Conservation (phyloP, 257 asterid species). For the Solanum neorickii region DNA sequence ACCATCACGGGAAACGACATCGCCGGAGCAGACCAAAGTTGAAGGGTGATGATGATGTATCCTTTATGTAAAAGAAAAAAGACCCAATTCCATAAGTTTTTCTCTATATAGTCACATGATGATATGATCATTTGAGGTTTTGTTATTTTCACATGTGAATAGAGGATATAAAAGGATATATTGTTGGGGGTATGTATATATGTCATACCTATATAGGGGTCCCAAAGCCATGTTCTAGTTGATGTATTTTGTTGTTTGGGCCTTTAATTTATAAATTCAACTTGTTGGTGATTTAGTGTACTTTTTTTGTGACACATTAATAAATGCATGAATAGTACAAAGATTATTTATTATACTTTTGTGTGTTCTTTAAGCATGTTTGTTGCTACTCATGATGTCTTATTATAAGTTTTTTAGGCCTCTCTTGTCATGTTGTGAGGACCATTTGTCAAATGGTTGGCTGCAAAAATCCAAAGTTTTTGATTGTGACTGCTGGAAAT, state of each 20-base stretch:
- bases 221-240: slow-evolving; percentile 3
- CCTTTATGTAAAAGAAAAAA: slow-evolving; percentile 28
- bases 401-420: neutral
- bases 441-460: neutral
- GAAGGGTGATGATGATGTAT: neutral
- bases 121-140: neutral
- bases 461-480: slow-evolving; percentile 8
- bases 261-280: slow-evolving; percentile 2
- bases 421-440: slow-evolving; percentile 11
- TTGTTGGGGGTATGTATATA: slow-evolving; percentile 18
- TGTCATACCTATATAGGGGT: slow-evolving; percentile 11
- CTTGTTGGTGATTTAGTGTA: slow-evolving; percentile 8
- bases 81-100: neutral
- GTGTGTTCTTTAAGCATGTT: slow-evolving; percentile 11
- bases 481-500: slow-evolving; percentile 5
- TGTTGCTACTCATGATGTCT: neutral
- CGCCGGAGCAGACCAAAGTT: slow-evolving; percentile 20
- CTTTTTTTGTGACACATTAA: slow-evolving; percentile 3
- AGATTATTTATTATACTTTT: neutral
- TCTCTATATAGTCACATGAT: neutral
- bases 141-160: slow-evolving; percentile 30
- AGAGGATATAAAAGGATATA: slow-evolving; percentile 9
- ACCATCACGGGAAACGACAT: slow-evolving; percentile 42
- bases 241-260: slow-evolving; percentile 6
- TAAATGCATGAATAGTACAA: neutral